Conservation (phyloP, 176 grass and related monocot genomes). For the Rhipidocladum racemiflorum region DNA sequence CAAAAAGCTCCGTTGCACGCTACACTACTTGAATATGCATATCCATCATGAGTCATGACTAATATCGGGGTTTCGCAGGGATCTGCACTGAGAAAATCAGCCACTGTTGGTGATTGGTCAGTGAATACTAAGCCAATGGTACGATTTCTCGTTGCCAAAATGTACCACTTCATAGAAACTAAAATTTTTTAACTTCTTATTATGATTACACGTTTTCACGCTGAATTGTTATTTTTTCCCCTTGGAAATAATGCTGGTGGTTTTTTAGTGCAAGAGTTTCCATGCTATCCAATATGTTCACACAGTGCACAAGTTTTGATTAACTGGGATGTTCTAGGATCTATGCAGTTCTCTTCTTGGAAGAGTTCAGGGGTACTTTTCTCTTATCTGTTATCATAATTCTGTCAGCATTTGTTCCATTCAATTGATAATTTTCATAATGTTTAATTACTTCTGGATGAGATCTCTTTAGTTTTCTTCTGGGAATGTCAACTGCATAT, state of each 20-base stretch:
- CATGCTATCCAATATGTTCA: background rate
- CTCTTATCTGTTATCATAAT: background rate
- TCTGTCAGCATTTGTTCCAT: background rate
- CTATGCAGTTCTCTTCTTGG: background rate
- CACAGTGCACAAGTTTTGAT: background rate
- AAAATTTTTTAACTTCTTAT: background rate
- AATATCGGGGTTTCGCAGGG: conserved; percentile 47
- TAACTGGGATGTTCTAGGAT: conserved; percentile 1
- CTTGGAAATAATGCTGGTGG: background rate
- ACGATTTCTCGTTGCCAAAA: conserved; percentile 31
- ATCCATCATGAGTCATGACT: background rate
- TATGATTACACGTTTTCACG: background rate
- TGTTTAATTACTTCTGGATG: background rate
- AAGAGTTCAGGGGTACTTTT: background rate
- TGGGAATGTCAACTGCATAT: background rate
- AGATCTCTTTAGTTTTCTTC: background rate
- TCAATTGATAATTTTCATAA: background rate
- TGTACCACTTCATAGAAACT: background rate
- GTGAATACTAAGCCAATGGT: conserved; percentile 56
- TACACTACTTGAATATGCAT: conserved; percentile 13
- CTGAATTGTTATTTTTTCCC: background rate
- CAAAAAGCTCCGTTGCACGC: conserved; percentile 15
- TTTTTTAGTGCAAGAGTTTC: background rate
- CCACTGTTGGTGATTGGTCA: conserved; percentile 77
- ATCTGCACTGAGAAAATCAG: conserved; percentile 82